phyloP scores from a whole-genome alignment of 2,329 filamentous ascomycete genomes.

The Colletotrichum godetiae region DNA sequence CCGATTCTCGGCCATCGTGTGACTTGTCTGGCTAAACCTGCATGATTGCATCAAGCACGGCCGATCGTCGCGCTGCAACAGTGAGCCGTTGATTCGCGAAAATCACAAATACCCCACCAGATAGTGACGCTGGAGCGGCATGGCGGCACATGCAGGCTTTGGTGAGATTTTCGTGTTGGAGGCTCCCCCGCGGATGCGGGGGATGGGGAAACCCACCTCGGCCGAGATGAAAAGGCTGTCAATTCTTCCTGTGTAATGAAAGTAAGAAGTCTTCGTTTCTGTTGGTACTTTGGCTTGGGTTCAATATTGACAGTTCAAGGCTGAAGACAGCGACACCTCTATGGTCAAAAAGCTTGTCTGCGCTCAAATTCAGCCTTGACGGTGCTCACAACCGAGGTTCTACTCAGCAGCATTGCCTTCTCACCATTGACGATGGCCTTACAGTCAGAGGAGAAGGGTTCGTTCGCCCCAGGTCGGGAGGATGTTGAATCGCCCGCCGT shows the following conservation, averaged over 20 bases:
- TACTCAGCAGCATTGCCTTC: neutral
- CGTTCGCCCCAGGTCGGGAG: neutral
- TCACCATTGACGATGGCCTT: neutral
- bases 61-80: neutral
- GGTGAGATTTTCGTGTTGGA: neutral
- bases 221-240: neutral
- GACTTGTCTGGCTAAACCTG: neutral
- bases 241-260: neutral
- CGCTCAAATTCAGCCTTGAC: neutral
- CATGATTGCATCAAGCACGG: neutral
- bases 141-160: neutral
- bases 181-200: conserved; percentile 18
- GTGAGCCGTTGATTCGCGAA: neutral
- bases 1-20: neutral
- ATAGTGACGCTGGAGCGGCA: neutral
- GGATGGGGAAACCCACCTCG: neutral
- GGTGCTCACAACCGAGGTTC: neutral
- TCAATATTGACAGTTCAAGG: neutral
- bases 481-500: conserved; percentile 16
- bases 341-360: neutral
- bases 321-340: neutral
- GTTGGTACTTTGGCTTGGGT: neutral
- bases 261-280: neutral
- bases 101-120: neutral
- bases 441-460: neutral